Evolutionary conservation across 73 alveolate genomes (phyloP).

Genomic region (Stentor roeselii): DNA sequence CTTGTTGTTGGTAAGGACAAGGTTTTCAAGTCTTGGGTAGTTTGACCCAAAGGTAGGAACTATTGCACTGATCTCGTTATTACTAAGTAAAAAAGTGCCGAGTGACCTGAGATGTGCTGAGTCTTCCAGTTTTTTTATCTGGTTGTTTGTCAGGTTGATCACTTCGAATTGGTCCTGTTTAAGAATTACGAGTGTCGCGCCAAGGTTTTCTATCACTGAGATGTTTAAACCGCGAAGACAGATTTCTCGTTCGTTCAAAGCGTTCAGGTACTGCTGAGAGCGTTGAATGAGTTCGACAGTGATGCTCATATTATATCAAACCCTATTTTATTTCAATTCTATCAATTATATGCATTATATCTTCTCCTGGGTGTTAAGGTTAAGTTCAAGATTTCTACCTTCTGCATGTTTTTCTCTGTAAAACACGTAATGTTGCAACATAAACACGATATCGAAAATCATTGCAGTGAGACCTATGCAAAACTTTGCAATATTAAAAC

Average conservation of each 20-base stretch:
- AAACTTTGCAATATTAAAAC: constrained; percentile 72
- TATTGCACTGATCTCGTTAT: constrained; percentile 66
- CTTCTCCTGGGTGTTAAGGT: too few relatives aligned
- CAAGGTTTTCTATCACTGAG: constrained; percentile 74
- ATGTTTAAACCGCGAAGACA: constrained; percentile 73
- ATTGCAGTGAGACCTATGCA: constrained; percentile 58
- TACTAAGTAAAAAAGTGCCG: constrained; percentile 65
- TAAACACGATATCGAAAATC: constrained; percentile 60
- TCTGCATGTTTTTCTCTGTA: constrained; percentile 33
- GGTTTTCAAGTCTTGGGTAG: constrained; percentile 69
- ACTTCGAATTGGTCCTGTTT: constrained; percentile 79
- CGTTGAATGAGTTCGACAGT: constrained; percentile 77
- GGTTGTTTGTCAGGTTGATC: constrained; percentile 84
- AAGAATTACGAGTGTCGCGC: constrained; percentile 54
- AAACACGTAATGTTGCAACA: constrained; percentile 68
- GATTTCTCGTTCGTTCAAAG: constrained; percentile 70
- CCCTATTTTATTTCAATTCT: too few relatives aligned
- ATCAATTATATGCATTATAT: too few relatives aligned
- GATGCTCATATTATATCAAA: constrained; percentile 52
- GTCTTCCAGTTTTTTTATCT: constrained; percentile 65
- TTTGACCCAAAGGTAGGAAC: constrained; percentile 61
- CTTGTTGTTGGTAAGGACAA: constrained; percentile 73
- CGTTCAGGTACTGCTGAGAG: constrained; percentile 71
- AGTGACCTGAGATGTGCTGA: constrained; percentile 64
- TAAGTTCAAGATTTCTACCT: background rate